Evolutionary conservation across 2,329 filamentous ascomycete species (phyloP).

Genomic region (Aspergillus alliaceus): DNA sequence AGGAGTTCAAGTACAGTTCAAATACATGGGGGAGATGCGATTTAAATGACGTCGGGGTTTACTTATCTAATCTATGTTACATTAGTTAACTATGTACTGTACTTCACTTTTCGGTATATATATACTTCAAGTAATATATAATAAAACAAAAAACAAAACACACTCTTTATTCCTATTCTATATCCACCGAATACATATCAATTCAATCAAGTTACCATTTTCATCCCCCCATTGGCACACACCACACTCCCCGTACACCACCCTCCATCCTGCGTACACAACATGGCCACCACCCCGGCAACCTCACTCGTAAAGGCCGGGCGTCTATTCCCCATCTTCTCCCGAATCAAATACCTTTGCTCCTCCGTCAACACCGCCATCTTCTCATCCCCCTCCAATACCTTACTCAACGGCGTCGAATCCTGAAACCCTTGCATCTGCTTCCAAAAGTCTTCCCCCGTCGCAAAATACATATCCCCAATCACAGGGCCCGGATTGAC

Average conservation of each 20-base stretch:
- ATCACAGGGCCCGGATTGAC: slow-evolving; percentile 67
- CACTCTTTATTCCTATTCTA: no score
- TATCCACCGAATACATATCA: no score
- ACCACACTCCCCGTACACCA: slow-evolving; percentile 81
- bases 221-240: slow-evolving; percentile 77
- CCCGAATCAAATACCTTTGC: slow-evolving; percentile 60
- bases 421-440: slow-evolving; percentile 61
- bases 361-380: slow-evolving; percentile 62
- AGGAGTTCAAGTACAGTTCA: no score
- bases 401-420: slow-evolving; percentile 63
- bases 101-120: no score
- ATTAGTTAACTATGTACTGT: no score
- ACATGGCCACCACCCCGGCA: slow-evolving; percentile 74
- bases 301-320: slow-evolving; percentile 69
- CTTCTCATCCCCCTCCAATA: slow-evolving; percentile 58
- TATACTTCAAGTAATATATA: no score
- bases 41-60: no score
- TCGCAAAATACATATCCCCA: slow-evolving; percentile 65
- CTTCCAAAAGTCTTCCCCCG: slow-evolving; percentile 58
- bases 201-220: no score
- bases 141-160: no score
- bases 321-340: slow-evolving; percentile 57
- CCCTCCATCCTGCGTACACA: slow-evolving; percentile 68
- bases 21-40: neutral
- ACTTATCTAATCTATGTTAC: no score